Base-by-base conservation (phyloP, 768 basidiomycete genomes). In the Leccinum obscurum region DNA sequence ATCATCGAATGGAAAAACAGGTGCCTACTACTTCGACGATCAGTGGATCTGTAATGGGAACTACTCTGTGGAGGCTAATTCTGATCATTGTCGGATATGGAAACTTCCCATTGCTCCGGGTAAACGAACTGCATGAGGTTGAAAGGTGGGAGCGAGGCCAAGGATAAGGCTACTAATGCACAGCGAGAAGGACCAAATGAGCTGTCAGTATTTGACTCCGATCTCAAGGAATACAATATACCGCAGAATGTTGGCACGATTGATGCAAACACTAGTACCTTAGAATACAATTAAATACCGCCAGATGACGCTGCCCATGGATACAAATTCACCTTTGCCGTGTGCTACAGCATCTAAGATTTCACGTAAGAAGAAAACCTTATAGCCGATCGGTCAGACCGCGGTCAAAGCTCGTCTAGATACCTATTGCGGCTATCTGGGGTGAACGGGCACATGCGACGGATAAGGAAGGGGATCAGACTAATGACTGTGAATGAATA, bases 401-500 rank as follows among this genome's bases (percentile, higher is more conserved):
- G 24, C 48, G 24, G 46, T 26, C 37, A 34, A 52, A 57, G 13
- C 56, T 46, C 24, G 8, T 24, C 26, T 28, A 22, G 20, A 26
- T 51, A 15, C 13, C 13, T 54, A 50, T 52, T 60, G 49, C 26
- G 55, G 57, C 9, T 22, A 28, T 39, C 34, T 60, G 56, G 13
- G 49, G 15, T 15, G 9, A 20, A 44, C 20, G 60, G 37, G 30
- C 17, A 30, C 17, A 30, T 54, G 17, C 14, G 28, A 17, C 15
- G 3, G 3, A 17, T 26, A 13, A 48, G 46, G 35, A 46, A 34
- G 34, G 28, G 6, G 30, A 34, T 32, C 54, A 41, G 66, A 35
- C 53, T 48, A 52, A 20, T 41, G 10, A n/a, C 34, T 34, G 5
- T 4, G 37, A 52, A 10, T 17, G 26, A 20, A 14, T 22, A 20